phyloP scores from a whole-genome alignment of 371 early-diverging fungal species.

The Parasitella parasitica region DNA sequence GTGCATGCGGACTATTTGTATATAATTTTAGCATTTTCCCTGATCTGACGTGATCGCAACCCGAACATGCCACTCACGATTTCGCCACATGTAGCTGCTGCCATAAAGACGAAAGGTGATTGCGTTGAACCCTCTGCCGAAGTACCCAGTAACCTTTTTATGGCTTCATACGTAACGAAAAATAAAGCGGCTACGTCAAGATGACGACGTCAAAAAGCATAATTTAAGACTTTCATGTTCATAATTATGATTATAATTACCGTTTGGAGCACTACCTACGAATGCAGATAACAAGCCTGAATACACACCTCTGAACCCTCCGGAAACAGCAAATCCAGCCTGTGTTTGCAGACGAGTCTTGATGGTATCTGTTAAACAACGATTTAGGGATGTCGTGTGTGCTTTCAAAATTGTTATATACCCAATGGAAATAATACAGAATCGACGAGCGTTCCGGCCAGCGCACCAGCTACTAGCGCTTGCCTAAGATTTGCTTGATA shows the following conservation, averaged over 20 bases:
- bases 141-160: constrained; percentile 56
- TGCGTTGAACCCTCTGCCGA: constrained; percentile 35
- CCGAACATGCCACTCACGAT: constrained; percentile 68
- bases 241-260: constrained; percentile 50
- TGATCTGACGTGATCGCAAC: background rate
- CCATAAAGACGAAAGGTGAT: constrained; percentile 77
- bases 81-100: constrained; percentile 89
- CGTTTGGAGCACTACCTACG: constrained; percentile 91
- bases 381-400: background rate
- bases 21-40: background rate
- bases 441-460: constrained; percentile 85
- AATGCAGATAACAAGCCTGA: constrained; percentile 87
- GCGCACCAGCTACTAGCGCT: constrained; percentile 66
- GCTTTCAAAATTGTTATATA: constrained; percentile 5
- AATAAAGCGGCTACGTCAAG: constrained; percentile 76
- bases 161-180: constrained; percentile 87
- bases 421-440: constrained; percentile 82
- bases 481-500: constrained; percentile 43
- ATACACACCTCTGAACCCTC: constrained; percentile 91
- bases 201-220: background rate
- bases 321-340: constrained; percentile 83
- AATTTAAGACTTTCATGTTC: background rate
- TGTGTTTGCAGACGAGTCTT: constrained; percentile 88
- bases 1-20: constrained; percentile 77
- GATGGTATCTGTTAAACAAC: constrained; percentile 72